Conservation (phyloP, 768 basidiomycete genomes). For the Dentipellis sp. region DNA sequence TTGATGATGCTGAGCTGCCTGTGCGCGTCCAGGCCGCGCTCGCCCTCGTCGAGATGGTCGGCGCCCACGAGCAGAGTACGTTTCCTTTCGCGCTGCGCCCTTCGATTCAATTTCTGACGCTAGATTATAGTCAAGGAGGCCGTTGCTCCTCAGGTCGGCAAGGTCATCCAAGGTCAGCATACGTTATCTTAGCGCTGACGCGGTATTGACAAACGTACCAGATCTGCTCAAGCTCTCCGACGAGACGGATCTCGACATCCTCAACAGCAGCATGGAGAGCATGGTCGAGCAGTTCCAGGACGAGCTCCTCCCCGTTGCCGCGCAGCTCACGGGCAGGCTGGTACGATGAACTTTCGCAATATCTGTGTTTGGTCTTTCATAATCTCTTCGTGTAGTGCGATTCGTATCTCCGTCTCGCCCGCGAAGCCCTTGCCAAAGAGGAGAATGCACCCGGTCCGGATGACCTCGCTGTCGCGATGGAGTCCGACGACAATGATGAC, state of each 20-base stretch:
- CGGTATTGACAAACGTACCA: conserved; percentile 17
- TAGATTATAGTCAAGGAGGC: conserved; percentile 46
- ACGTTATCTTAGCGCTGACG: background rate
- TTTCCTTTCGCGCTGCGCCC: conserved; percentile 6
- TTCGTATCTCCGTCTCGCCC: conserved; percentile 71
- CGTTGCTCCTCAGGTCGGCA: conserved; percentile 70
- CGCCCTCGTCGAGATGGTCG: conserved; percentile 70
- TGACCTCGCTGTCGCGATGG: conserved; percentile 47
- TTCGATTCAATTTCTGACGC: background rate
- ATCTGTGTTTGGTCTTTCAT: background rate
- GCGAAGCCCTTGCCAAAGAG: conserved; percentile 48
- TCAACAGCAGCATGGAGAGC: conserved; percentile 75
- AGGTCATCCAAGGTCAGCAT: conserved; percentile 69
- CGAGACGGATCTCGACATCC: conserved; percentile 81
- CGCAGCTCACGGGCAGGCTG: conserved; percentile 67
- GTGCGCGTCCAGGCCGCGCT: conserved; percentile 80
- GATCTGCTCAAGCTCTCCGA: conserved; percentile 86
- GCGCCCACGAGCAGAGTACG: conserved; percentile 53
- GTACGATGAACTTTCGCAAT: conserved; percentile 32
- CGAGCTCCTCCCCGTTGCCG: conserved; percentile 78
- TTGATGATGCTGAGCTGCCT: conserved; percentile 75
- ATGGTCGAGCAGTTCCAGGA: conserved; percentile 83
- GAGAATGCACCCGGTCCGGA: conserved; percentile 39
- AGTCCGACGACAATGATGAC: conserved; percentile 58
- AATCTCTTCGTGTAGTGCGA: conserved; percentile 44